Evolutionary conservation across 2,329 filamentous ascomycete genomes (phyloP).

Genomic region (Aureobasidium sp.): DNA sequence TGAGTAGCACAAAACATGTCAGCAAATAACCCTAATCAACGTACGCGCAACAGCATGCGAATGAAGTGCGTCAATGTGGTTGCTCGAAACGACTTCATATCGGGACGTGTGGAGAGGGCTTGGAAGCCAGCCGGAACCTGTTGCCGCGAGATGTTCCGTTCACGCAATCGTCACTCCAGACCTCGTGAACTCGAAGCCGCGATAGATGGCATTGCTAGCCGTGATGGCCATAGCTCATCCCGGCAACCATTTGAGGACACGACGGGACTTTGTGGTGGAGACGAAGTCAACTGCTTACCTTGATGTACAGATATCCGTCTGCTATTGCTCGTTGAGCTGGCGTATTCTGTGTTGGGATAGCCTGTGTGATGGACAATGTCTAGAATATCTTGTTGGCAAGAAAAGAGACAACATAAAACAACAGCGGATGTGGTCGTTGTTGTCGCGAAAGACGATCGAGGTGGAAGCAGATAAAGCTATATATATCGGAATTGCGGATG

Average conservation of each 20-base stretch:
- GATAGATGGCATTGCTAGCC: not conserved
- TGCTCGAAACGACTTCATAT: not conserved
- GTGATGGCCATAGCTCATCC: not conserved
- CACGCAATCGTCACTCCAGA: not conserved
- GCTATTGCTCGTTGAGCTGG: not conserved
- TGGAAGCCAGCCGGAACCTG: not conserved
- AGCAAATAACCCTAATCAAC: not conserved
- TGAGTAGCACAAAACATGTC: not conserved
- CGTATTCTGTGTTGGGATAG: not conserved
- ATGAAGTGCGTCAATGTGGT: not conserved
- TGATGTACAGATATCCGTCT: not conserved
- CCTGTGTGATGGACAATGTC: not conserved
- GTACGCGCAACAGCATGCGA: not conserved
- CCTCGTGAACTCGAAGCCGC: not conserved
- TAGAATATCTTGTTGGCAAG: not conserved
- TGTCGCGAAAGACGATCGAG: not conserved
- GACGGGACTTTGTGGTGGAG: not conserved
- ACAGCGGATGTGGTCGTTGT: not conserved
- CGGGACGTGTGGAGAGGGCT: slow-evolving; percentile 8
- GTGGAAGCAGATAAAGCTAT: not conserved
- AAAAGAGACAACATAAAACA: not conserved
- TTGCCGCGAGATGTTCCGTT: slow-evolving; percentile 1
- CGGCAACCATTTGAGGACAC: not conserved
- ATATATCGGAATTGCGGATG: slow-evolving; percentile 4
- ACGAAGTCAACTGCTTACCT: slow-evolving; percentile 1